Percentiles rank a stretch among this genome's conserved stretches.
These are phyloP conservation scores for Thyridium curvatum DNA, from an alignment of 2,329 filamentous ascomycete species.

Conservation along the genomic window DNA sequence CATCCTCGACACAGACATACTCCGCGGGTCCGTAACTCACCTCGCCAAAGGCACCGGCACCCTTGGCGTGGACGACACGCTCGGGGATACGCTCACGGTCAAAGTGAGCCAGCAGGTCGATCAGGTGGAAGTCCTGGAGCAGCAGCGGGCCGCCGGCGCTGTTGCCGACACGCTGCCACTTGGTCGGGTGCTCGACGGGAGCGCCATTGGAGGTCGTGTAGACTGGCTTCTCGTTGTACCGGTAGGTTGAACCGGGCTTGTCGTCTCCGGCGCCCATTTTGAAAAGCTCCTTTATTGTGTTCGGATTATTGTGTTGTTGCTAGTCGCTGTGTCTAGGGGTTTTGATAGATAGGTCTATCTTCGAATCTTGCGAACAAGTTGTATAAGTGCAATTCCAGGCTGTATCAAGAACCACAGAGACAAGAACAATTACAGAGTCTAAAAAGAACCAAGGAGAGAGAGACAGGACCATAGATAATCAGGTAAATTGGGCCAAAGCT, in stretches of 20 bases:
- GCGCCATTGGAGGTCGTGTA: slow-evolving; percentile 56
- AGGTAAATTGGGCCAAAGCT: too few relatives aligned
- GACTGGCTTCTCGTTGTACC: slow-evolving; percentile 51
- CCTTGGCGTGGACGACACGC: slow-evolving; percentile 19
- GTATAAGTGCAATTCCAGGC: too few relatives aligned
- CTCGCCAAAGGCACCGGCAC: slow-evolving; percentile 16
- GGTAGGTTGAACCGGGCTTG: slow-evolving; percentile 36
- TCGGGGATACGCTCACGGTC: slow-evolving; percentile 27
- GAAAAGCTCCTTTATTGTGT: slow-evolving; percentile 1
- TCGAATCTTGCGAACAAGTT: too few relatives aligned
- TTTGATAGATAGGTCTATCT: too few relatives aligned
- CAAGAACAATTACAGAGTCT: too few relatives aligned
- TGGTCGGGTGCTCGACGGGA: slow-evolving; percentile 43
- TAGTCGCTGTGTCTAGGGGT: too few relatives aligned
- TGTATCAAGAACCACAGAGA: too few relatives aligned
- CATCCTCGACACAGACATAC: too few relatives aligned
- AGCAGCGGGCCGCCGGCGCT: slow-evolving; percentile 46
- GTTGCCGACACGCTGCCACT: slow-evolving; percentile 17
- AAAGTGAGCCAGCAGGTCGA: slow-evolving; percentile 53
- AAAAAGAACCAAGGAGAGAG: too few relatives aligned
- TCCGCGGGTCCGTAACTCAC: too few relatives aligned
- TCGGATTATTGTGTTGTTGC: too few relatives aligned
- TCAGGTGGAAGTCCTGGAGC: slow-evolving; percentile 60
- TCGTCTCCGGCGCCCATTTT: slow-evolving; percentile 38
- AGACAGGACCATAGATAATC: too few relatives aligned